Percentiles rank a stretch among this genome's conserved stretches.
Conservation (phyloP, 768 basidiomycete species). For the Podaxis carcinomalis region DNA sequence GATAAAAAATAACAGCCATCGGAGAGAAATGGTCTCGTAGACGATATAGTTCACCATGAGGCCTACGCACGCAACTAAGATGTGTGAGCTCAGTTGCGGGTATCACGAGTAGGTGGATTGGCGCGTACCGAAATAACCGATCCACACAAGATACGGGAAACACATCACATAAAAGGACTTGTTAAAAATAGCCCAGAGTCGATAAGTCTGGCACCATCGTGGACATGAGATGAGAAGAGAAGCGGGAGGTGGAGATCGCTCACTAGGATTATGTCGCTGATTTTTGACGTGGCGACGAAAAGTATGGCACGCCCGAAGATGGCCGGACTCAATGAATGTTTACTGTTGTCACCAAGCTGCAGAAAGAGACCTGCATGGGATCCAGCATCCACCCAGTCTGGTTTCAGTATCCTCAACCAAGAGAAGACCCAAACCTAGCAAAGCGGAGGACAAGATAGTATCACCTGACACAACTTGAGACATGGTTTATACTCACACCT, state of each 20-base stretch:
- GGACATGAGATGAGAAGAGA: background rate
- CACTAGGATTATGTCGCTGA: constrained; percentile 1
- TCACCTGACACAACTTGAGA: background rate
- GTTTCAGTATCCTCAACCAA: background rate
- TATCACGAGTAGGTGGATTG: too few species aligned
- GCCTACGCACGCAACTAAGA: background rate
- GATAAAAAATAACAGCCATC: background rate
- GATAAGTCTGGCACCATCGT: background rate
- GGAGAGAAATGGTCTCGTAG: background rate
- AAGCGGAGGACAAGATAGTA: background rate
- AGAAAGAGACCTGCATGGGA: background rate
- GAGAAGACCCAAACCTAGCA: background rate
- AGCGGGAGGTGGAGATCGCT: background rate
- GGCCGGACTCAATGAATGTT: background rate
- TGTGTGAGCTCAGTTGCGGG: background rate
- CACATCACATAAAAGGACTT: background rate
- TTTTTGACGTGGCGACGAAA: background rate
- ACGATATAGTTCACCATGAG: background rate
- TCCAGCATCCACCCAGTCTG: background rate
- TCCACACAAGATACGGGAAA: background rate
- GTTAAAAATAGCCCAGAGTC: background rate
- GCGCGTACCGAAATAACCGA: background rate
- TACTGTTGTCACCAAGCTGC: background rate
- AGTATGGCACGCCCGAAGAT: background rate
- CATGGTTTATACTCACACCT: background rate